A percentile compares a stretch with the other conserved stretches of the same genome.
These are phyloP conservation scores for Sordariomycetes sp. DNA, from an alignment of 2,329 filamentous ascomycete genomes.

Conservation along the genomic window DNA sequence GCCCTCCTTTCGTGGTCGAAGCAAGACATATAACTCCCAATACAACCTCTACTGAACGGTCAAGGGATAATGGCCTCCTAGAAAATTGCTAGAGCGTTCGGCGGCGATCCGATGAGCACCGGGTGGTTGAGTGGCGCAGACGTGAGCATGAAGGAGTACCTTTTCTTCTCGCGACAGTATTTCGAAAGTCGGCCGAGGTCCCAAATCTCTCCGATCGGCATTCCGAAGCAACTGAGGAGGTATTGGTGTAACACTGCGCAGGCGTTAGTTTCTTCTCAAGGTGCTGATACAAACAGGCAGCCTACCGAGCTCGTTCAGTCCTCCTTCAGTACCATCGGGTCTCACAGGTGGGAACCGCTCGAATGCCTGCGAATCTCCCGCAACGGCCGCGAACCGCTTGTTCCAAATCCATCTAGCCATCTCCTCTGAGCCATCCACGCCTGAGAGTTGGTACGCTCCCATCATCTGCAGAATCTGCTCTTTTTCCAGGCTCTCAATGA, in stretches of 20 bases:
- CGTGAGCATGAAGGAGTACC: conserved; percentile 54
- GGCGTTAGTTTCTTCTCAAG: neutral
- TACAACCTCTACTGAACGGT: too few relatives aligned
- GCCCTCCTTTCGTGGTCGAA: too few relatives aligned
- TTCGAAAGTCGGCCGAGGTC: conserved; percentile 43
- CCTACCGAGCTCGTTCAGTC: conserved; percentile 27
- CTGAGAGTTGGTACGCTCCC: conserved; percentile 13
- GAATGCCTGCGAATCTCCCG: conserved; percentile 53
- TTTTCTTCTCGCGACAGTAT: conserved; percentile 39
- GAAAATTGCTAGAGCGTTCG: conserved; percentile 38
- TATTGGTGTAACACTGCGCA: conserved; percentile 35
- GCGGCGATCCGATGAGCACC: conserved; percentile 37
- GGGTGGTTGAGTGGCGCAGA: conserved; percentile 50
- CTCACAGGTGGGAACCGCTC: conserved; percentile 51
- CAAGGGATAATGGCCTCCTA: too few relatives aligned
- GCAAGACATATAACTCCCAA: too few relatives aligned
- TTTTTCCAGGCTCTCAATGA: conserved; percentile 37
- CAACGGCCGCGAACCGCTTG: conserved; percentile 57
- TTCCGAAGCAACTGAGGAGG: conserved; percentile 40
- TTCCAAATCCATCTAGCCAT: conserved; percentile 61
- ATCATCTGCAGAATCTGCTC: conserved; percentile 15
- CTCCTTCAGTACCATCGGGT: conserved; percentile 23
- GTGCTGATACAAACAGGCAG: conserved; percentile 1
- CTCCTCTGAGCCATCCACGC: conserved; percentile 36
- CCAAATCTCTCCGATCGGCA: conserved; percentile 46